Conservation (phyloP, 169 alveolate genomes). For the Babesia caballi region DNA sequence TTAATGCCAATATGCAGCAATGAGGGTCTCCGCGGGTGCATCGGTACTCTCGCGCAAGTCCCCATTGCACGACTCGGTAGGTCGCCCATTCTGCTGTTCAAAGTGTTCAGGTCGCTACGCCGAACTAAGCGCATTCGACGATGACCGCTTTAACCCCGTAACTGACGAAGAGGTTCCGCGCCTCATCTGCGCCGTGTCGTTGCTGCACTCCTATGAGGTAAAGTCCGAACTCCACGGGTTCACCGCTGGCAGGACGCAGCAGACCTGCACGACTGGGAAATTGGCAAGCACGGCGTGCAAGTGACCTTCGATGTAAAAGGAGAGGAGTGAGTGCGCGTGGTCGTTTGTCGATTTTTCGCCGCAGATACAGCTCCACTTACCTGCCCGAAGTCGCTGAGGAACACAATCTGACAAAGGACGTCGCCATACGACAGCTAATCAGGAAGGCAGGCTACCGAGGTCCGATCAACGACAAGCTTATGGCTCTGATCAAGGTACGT, state of each 20-base stretch:
- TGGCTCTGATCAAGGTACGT: constrained; percentile 30
- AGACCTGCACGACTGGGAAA: constrained; percentile 66
- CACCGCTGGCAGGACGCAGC: constrained; percentile 45
- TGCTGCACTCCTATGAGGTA: constrained; percentile 58
- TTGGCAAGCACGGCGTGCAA: constrained; percentile 70
- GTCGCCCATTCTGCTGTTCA: not conserved
- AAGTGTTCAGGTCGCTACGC: constrained; percentile 31
- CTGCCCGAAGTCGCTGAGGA: constrained; percentile 74
- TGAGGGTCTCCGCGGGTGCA: constrained; percentile 55
- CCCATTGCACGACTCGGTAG: constrained; percentile 9
- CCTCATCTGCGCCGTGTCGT: constrained; percentile 36
- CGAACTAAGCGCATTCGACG: constrained; percentile 45
- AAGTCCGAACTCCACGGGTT: not conserved
- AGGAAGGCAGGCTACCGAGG: constrained; percentile 44
- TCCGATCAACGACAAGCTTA: not conserved
- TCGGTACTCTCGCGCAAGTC: constrained; percentile 43
- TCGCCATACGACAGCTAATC: constrained; percentile 40
- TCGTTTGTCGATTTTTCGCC: not conserved
- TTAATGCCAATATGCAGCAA: not conserved
- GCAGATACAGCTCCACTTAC: constrained; percentile 68
- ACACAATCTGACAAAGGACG: constrained; percentile 47
- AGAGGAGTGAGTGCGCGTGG: constrained; percentile 1
- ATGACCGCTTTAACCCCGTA: constrained; percentile 30
- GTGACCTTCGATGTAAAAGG: constrained; percentile 44
- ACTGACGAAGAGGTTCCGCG: constrained; percentile 5